Conservation (phyloP, 345 rosid species). For the Lepidium aucheri region DNA sequence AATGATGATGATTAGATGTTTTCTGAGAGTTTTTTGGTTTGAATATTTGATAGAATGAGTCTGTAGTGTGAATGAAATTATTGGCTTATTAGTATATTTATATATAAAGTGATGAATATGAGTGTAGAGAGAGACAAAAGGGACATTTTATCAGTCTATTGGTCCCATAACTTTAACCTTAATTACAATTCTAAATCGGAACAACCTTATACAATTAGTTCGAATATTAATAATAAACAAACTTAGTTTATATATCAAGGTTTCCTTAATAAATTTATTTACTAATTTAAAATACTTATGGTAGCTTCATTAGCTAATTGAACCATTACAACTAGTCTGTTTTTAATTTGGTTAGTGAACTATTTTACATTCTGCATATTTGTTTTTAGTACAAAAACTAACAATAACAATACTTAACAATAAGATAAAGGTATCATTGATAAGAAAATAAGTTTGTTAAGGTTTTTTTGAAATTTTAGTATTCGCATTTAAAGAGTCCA, state of each 20-base stretch:
- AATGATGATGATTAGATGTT: constrained; percentile 3
- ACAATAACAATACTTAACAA: too few species aligned
- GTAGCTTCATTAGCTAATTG: background rate
- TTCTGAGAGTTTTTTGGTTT: background rate
- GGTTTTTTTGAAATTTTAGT: too few species aligned
- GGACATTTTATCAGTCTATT: constrained; percentile 59
- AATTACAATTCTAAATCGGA: background rate
- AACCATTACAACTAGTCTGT: too few species aligned
- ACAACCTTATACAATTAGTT: background rate
- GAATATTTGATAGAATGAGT: constrained; percentile 3
- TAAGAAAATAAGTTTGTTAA: too few species aligned
- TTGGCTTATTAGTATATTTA: background rate
- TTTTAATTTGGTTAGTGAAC: background rate
- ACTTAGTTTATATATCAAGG: background rate
- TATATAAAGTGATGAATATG: background rate
- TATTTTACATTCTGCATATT: too few species aligned
- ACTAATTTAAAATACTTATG: background rate
- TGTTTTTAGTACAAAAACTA: too few species aligned
- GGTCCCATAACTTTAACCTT: constrained; percentile 22
- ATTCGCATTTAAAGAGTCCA: too few species aligned
- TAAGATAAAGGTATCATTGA: too few species aligned
- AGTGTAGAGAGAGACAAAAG: constrained; percentile 39
- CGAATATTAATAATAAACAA: background rate
- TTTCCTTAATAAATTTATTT: background rate
- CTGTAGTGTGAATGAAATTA: constrained; percentile 4